Conservation (phyloP, 495 filamentous ascomycete genomes). For the Geopyxis carbonaria region DNA sequence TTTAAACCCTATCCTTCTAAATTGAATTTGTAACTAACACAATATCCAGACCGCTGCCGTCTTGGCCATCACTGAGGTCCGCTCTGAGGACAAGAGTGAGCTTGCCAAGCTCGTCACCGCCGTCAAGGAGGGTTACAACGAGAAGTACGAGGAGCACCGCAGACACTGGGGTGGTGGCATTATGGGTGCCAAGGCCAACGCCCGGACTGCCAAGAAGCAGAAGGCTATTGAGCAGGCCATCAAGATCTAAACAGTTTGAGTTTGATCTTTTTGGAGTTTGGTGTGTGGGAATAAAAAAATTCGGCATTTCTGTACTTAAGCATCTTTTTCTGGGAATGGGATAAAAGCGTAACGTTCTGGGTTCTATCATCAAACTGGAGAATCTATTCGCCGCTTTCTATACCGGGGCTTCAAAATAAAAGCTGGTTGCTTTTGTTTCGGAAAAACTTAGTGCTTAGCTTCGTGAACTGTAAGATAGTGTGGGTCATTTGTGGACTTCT, state of each 20-base stretch:
- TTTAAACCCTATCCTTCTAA: not conserved
- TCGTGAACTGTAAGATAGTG: no score
- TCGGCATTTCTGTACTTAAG: not conserved
- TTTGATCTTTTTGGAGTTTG: not conserved
- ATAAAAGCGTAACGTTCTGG: not conserved
- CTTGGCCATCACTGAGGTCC: slow-evolving; percentile 87
- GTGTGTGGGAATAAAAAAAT: not conserved
- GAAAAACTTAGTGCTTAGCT: no score
- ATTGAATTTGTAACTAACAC: slow-evolving; percentile 17
- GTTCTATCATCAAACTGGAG: not conserved
- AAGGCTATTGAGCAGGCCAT: slow-evolving; percentile 83
- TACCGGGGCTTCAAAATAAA: not conserved
- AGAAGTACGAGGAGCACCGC: slow-evolving; percentile 84
- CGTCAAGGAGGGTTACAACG: slow-evolving; percentile 94
- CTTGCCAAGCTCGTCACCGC: slow-evolving; percentile 88
- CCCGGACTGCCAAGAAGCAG: slow-evolving; percentile 67
- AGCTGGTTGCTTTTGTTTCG: no score
- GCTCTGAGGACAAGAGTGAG: slow-evolving; percentile 93
- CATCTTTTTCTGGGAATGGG: not conserved
- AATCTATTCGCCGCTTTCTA: not conserved
- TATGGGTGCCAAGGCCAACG: slow-evolving; percentile 95
- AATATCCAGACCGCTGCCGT: slow-evolving; percentile 77
- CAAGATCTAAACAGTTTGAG: slow-evolving; percentile 67
- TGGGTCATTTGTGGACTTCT: no score
- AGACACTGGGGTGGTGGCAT: slow-evolving; percentile 99